Conservation (phyloP, 108 stramenopile species). For the Nannochloropsis oceanica region DNA sequence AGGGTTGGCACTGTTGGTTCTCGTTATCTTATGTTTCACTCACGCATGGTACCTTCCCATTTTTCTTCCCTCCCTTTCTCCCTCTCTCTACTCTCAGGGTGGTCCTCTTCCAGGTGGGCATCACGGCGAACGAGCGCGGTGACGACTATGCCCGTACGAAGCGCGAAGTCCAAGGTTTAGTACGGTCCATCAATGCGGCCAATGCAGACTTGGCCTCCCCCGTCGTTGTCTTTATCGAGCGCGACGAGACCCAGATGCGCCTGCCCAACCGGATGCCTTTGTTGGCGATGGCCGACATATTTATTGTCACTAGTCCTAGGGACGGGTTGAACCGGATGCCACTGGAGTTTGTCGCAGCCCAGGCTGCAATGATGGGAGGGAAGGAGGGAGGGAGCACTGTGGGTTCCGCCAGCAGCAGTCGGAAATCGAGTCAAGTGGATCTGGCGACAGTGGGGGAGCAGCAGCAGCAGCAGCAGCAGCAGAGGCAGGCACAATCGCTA, state of each 20-base stretch:
- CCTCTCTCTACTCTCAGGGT: neutral
- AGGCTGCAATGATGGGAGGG: neutral
- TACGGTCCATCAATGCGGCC: neutral
- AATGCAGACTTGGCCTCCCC: neutral
- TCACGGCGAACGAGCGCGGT: conserved; percentile 28
- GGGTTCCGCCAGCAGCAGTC: neutral
- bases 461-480: neutral
- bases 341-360: conserved; percentile 51
- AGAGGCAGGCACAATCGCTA: too few species aligned
- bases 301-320: conserved; percentile 30
- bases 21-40: too few species aligned
- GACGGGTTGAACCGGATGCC: conserved; percentile 46
- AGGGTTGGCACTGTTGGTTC: too few species aligned
- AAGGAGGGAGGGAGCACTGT: neutral
- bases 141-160: conserved; percentile 29
- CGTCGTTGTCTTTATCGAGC: conserved; percentile 14
- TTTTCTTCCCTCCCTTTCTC: too few species aligned
- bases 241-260: conserved; percentile 21
- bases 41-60: too few species aligned
- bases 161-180: neutral
- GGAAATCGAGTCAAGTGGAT: neutral
- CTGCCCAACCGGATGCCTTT: conserved; percentile 26
- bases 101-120: conserved; percentile 7
- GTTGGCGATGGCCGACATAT: conserved; percentile 24
- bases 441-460: neutral